Evolutionary conservation across 139 green algal genomes (phyloP), one percentile per base, ranked within the genome.

Genomic region (Coelastrella sp.): DNA sequence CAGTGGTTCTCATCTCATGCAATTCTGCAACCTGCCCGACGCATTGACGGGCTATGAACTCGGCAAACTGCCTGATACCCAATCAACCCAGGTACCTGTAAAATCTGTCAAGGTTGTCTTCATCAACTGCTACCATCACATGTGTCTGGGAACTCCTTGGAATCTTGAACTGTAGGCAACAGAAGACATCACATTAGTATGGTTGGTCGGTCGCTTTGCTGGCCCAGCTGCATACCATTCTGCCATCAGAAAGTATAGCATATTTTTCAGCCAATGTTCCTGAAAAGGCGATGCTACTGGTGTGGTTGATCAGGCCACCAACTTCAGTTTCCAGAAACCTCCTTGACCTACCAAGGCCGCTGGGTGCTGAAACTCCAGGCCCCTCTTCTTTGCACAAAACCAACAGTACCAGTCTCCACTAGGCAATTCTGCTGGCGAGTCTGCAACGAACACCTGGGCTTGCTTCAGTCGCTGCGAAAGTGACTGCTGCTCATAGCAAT

Each of bases 401-500:
- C 79, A 86, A 66, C 79, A 86, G 19, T 60, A 69, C 63, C 63
- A 86, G 45, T 86, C 79, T 4, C 79, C 79, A 37, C 57, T 35
- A 32, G 79, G 79, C 23, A 79, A 11, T 35, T 86, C 79, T 79
- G 43, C 23, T 38, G 32, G 13, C 23, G 13, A 30, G 2, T 86
- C 79, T 86, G 50, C 66, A 85, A 45, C 35, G 11, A 43, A 23
- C 15, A 57, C 45, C 11, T 9, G 45, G 11, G 15, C 45, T n/a
- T n/a, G n/a, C n/a, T n/a, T n/a, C n/a, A n/a, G n/a, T n/a, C n/a
- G n/a, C n/a, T n/a, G n/a, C n/a, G n/a, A n/a, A n/a, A n/a, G n/a
- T n/a, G n/a, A n/a, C n/a, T n/a, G n/a, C n/a, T n/a, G n/a, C n/a
- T n/a, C n/a, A n/a, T n/a, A n/a, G n/a, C n/a, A n/a, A n/a, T n/a